These are phyloP conservation scores for Beauveria pseudobassiana DNA, from an alignment of 2,329 filamentous ascomycete species.

Conservation along the genomic window DNA sequence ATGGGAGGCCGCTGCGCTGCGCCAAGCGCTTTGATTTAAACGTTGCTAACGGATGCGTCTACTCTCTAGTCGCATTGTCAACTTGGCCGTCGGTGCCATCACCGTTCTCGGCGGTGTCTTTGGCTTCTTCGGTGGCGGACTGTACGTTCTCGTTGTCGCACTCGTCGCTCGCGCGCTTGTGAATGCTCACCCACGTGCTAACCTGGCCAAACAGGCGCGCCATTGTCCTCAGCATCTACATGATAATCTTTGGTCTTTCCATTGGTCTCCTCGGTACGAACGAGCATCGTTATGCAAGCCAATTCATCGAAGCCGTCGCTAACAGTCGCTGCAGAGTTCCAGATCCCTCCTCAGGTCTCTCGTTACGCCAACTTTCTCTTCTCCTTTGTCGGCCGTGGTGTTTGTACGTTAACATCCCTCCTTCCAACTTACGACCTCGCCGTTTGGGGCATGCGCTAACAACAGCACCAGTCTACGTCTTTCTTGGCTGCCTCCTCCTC, in stretches of 20 bases:
- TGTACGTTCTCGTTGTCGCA: slow-evolving; percentile 41
- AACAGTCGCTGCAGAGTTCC: slow-evolving; percentile 58
- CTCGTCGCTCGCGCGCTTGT: not conserved
- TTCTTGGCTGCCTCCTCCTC: slow-evolving; percentile 80
- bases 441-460: slow-evolving; percentile 1
- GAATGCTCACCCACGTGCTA: slow-evolving; percentile 11
- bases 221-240: slow-evolving; percentile 76
- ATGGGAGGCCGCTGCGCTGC: slow-evolving; percentile 6
- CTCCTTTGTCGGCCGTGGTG: slow-evolving; percentile 89
- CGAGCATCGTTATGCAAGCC: not conserved
- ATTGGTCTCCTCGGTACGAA: slow-evolving; percentile 56
- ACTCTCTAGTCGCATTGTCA: slow-evolving; percentile 74
- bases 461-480: slow-evolving; percentile 73
- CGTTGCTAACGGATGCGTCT: slow-evolving; percentile 26
- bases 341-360: slow-evolving; percentile 86
- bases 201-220: slow-evolving; percentile 24
- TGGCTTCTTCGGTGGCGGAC: slow-evolving; percentile 55
- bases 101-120: slow-evolving; percentile 80
- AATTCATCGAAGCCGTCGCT: slow-evolving; percentile 12
- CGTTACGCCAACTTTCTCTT: slow-evolving; percentile 97
- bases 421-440: too few relatives aligned
- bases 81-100: slow-evolving; percentile 77
- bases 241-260: slow-evolving; percentile 81
- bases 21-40: not conserved
- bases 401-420: slow-evolving; percentile 61